These are phyloP conservation scores for Dothiorella sarmentorum DNA, from an alignment of 2,329 filamentous ascomycete species.

Conservation along the genomic window DNA sequence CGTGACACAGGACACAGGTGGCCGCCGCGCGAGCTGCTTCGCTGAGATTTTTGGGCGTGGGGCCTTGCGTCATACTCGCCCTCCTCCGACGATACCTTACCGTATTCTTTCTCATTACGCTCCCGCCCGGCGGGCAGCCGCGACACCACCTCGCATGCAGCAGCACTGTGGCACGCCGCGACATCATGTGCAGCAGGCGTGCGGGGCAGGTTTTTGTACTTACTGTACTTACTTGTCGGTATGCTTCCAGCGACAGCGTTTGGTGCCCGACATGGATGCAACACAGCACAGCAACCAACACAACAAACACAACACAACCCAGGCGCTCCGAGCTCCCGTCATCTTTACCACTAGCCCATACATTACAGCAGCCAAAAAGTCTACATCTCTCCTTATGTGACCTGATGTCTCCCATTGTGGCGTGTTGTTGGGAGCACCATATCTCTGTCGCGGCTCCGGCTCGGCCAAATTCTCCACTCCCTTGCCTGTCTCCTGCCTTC, in stretches of 20 bases:
- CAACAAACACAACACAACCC: not conserved
- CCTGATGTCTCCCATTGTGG: constrained; percentile 12
- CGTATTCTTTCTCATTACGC: not conserved
- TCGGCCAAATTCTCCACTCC: constrained; percentile 8
- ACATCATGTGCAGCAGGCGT: not conserved
- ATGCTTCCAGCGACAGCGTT: constrained; percentile 7
- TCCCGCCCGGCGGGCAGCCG: no score
- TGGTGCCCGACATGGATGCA: not conserved
- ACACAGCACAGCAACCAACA: not conserved
- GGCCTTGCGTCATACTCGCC: constrained; percentile 4
- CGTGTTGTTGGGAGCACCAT: constrained; percentile 12
- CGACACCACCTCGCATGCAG: no score
- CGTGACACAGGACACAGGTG: not conserved
- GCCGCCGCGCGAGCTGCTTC: constrained; percentile 1
- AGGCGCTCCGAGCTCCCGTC: not conserved
- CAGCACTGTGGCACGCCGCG: not conserved
- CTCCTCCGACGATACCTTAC: not conserved
- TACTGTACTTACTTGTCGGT: not conserved
- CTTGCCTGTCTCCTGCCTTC: constrained; percentile 2
- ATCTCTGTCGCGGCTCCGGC: constrained; percentile 1
- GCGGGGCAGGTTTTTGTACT: no score
- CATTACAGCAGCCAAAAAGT: not conserved
- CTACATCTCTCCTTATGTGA: not conserved
- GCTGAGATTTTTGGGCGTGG: constrained; percentile 12
- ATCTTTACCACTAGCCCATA: not conserved